Conservation (phyloP, 163 green algal genomes). For the Chlamydomonas reinhardtii region DNA sequence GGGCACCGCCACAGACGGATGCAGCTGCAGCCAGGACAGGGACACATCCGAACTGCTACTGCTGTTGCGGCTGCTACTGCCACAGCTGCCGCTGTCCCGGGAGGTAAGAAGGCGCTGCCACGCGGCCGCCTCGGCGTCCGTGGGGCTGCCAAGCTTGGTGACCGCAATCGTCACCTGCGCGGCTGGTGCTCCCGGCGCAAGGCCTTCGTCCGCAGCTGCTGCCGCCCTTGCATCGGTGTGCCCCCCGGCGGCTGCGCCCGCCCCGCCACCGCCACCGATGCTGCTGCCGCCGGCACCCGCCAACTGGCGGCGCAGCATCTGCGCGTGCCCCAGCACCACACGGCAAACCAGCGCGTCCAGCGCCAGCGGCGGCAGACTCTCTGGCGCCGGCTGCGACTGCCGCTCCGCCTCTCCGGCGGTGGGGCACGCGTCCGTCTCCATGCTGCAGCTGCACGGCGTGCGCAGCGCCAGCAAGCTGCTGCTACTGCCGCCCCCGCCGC, state of each 20-base stretch:
- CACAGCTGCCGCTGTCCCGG: background rate
- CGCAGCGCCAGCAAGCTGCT: too few species aligned
- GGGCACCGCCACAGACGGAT: background rate
- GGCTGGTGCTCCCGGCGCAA: too few species aligned
- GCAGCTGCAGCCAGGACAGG: conserved; percentile 29
- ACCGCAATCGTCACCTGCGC: background rate
- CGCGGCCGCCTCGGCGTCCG: background rate
- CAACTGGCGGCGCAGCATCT: background rate
- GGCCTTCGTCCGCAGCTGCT: background rate
- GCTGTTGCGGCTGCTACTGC: background rate
- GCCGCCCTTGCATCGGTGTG: background rate
- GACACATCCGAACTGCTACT: background rate
- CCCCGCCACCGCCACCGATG: background rate
- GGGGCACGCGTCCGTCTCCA: too few species aligned
- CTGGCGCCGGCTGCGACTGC: background rate
- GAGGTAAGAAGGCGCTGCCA: background rate
- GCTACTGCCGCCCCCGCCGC: too few species aligned
- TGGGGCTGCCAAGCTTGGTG: background rate
- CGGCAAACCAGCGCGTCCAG: conserved; percentile 23
- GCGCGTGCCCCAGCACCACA: conserved; percentile 15
- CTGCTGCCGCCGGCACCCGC: background rate
- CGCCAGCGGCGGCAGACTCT: background rate
- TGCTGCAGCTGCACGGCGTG: too few species aligned
- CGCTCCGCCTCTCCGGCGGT: too few species aligned
- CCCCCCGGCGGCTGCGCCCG: background rate